Evolutionary conservation across 441 rosid genomes (phyloP).

Genomic region (Pelargonium australe): DNA sequence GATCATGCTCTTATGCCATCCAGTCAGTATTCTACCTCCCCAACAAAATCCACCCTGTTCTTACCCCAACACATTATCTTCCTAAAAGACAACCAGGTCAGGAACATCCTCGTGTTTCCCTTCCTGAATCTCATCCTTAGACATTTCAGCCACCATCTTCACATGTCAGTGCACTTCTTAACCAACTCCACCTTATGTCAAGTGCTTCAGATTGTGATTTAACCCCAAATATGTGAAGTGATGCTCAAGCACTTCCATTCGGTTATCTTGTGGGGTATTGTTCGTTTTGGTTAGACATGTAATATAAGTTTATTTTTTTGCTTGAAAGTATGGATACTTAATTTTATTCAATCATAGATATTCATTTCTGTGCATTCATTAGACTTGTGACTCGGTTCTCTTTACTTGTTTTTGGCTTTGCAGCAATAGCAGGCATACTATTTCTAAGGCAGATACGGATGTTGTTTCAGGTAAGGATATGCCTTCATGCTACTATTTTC

Average conservation of each 20-base stretch:
- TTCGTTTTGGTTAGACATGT: neutral
- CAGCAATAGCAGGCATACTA: slow-evolving; percentile 61
- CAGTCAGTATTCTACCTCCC: too few relatives aligned
- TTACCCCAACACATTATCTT: too few relatives aligned
- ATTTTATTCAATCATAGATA: neutral
- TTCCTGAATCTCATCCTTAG: neutral
- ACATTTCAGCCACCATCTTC: slow-evolving; percentile 1
- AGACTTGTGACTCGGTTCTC: neutral
- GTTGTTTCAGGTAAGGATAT: slow-evolving; percentile 42
- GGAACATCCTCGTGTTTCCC: neutral
- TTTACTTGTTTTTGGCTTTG: slow-evolving; percentile 23
- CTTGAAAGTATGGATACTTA: neutral
- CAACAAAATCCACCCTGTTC: too few relatives aligned
- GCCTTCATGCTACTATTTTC: slow-evolving; percentile 10
- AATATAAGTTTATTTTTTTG: neutral
- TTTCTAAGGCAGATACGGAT: slow-evolving; percentile 51
- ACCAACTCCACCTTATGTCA: neutral
- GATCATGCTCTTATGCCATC: too few relatives aligned
- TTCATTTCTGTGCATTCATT: neutral
- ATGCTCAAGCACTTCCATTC: neutral
- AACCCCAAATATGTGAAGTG: neutral
- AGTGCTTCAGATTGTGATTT: neutral
- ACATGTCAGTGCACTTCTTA: neutral
- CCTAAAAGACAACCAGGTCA: too few relatives aligned
- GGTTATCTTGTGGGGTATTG: neutral